Evolutionary conservation across 208 protist genomes (phyloP).

Genomic region (Wallacemonas collosoma): DNA sequence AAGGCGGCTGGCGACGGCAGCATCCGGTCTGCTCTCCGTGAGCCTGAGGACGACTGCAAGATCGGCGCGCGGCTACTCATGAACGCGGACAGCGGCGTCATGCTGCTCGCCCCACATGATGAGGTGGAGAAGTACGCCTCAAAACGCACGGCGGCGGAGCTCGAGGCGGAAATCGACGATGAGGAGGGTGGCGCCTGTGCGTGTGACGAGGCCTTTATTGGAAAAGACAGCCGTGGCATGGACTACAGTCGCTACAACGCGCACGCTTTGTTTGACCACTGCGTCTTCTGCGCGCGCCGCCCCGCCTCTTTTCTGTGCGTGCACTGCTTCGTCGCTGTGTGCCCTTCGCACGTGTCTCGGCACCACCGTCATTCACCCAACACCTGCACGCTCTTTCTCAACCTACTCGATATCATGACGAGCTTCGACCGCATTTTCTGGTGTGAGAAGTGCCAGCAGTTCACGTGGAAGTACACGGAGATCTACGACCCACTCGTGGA

Average conservation of each 20-base stretch:
- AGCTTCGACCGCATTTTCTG: slow-evolving; percentile 82
- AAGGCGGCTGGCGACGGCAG: background rate
- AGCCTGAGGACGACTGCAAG: slow-evolving; percentile 46
- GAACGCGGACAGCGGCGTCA: slow-evolving; percentile 38
- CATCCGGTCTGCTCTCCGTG: background rate
- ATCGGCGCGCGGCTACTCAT: slow-evolving; percentile 61
- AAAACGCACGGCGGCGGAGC: slow-evolving; percentile 1
- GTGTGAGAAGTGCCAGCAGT: slow-evolving; percentile 72
- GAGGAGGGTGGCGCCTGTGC: slow-evolving; percentile 43
- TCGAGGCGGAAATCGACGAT: slow-evolving; percentile 22
- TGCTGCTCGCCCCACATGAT: slow-evolving; percentile 57
- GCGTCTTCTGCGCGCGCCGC: slow-evolving; percentile 53
- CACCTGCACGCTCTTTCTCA: slow-evolving; percentile 68
- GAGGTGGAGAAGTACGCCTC: slow-evolving; percentile 55
- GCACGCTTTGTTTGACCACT: slow-evolving; percentile 59
- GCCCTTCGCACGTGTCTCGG: slow-evolving; percentile 65
- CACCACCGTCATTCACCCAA: slow-evolving; percentile 44
- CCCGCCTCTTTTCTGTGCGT: slow-evolving; percentile 74
- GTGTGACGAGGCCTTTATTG: slow-evolving; percentile 51
- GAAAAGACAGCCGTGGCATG: slow-evolving; percentile 42
- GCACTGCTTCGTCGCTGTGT: slow-evolving; percentile 63
- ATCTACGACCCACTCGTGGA: slow-evolving; percentile 79
- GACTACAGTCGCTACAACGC: slow-evolving; percentile 69
- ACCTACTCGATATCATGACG: slow-evolving; percentile 76
- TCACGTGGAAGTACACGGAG: slow-evolving; percentile 81